Base-by-base conservation (phyloP, 805 yeast genomes). In the Ascoidea rubescens region DNA sequence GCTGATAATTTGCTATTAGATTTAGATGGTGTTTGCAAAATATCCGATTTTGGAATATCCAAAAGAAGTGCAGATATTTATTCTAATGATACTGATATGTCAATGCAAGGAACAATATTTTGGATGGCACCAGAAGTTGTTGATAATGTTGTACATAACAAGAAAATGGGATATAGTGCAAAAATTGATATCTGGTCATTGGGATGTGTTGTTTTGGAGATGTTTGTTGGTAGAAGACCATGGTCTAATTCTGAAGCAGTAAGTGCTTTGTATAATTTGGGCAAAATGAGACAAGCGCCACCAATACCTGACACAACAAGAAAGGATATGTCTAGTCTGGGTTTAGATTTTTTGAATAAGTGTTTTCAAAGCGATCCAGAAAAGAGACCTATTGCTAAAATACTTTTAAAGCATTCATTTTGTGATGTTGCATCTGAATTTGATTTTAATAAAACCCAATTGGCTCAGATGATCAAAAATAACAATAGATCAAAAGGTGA, bases 61-160 rank as follows among this genome's bases (percentile, higher is more conserved):
- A 90, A 88, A 64, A 79, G 81, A 61, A 79, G 88, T 10, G 77
- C 81, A 48, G 90, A 93, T 63, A 87, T 91, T 30, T 91, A 93
- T 64, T 82, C 86, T 33, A 89, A 93, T 64, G 82, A 87, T 60
- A 88, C 96, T 4, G 96, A 88, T 52, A 87, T 90, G 96, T 90
- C 97, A 10, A 88, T 87, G 95, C 96, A 95, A 67, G 99, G 99
- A 30, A 90, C 99, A 0, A 88, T 95, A 1, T 93, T 90, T 65
- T 93, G 99, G 99, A 93, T 93, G 99, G 99, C 99, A 0, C 99
- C 99, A 0, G 99, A 93, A 63, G 96, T 95, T 57, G 89, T 93
- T 50, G 91, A 89, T 63, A 88, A 87, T 54, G 80, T 80, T 21
- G 81, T 79, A 2, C 83, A 80, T 56, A 78, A 79, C 58, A 77